A percentile compares a stretch with the other conserved stretches of the same genome.
Evolutionary conservation across 441 rosid genomes (phyloP).

Genomic region (Bocquillonia castaneifolia): DNA sequence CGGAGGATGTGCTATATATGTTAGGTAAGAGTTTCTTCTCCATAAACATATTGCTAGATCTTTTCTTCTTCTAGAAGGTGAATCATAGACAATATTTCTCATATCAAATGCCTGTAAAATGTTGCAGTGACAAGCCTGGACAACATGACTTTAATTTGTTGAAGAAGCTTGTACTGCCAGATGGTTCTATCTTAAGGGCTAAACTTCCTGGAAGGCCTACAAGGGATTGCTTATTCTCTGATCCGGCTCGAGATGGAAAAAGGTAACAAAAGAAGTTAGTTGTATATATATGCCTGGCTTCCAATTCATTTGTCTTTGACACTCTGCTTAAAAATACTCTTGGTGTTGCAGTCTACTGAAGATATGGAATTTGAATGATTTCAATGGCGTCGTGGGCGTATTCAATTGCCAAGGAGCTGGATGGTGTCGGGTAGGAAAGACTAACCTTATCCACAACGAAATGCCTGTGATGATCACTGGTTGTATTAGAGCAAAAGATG

Average conservation of each 20-base stretch:
- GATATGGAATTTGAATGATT: slow-evolving; percentile 66
- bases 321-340: slow-evolving; percentile 1
- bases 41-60: not conserved
- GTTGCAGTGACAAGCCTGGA: slow-evolving; percentile 57
- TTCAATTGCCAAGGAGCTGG: slow-evolving; percentile 72
- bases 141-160: slow-evolving; percentile 54
- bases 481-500: slow-evolving; percentile 46
- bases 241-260: slow-evolving; percentile 53
- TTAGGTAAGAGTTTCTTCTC: slow-evolving; percentile 33
- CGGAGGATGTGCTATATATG: slow-evolving; percentile 62
- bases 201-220: slow-evolving; percentile 62
- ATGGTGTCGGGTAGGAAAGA: slow-evolving; percentile 63
- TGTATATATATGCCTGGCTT: not conserved
- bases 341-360: slow-evolving; percentile 50
- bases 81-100: not conserved
- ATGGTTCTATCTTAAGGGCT: slow-evolving; percentile 59
- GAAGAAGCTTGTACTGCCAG: slow-evolving; percentile 56
- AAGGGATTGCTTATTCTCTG: slow-evolving; percentile 53
- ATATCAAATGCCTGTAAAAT: not conserved
- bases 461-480: slow-evolving; percentile 54
- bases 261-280: slow-evolving; percentile 30
- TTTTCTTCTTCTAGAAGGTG: not conserved
- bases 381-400: slow-evolving; percentile 49
- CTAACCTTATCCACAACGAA: slow-evolving; percentile 51
- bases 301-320: not conserved